Evolutionary conservation across 2,329 filamentous ascomycete genomes (phyloP), one percentile per base, ranked within the genome.

Genomic region (Fusarium camptoceras): DNA sequence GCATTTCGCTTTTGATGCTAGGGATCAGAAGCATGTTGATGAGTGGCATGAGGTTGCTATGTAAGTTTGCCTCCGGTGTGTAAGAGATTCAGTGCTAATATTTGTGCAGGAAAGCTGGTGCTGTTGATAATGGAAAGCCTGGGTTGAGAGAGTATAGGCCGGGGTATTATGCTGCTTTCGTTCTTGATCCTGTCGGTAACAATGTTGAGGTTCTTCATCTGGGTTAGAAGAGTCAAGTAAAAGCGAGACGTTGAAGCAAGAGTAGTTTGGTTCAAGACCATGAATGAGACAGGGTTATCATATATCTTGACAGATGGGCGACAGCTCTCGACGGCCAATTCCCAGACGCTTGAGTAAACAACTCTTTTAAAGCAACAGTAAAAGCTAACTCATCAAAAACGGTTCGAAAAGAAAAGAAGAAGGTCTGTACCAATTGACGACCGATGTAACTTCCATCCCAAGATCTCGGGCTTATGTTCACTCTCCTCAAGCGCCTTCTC

Each of bases 151-250:
- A 84, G 16, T 87, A 86, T 70, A 78, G 79, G 46, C 72, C 80
- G 16, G 78, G 78, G 8, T 87, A 87, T 73, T 88, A 86, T 55
- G 85, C 74, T 3, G 83, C 85, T 1, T 88, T 84, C 76, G 78
- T 87, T 8, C 73, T 81, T 42, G 85, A 87, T 70, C 83, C 84
- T 2, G 75, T 79, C 6, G 85, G 85, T 0, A 87, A 87, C 70
- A 87, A 87, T 67, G 81, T 87, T 46, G 86, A 87, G 76, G 80
- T 80, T 54, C 78, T 85, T 27, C 70, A 76, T 44, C 18, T 75
- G 49, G 56, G 64, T 37, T 61, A 41, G 22, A 46, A 37, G 28
- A 30, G 28, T 30, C 12, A 30, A 30, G 28, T 30, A 14, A 7
- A 30, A 14, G 12, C 5, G 28, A 30, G 28, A 11, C 12, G 28